Base-by-base conservation (phyloP, 73 alveolate genomes). In the Tetrahymena elliotti region DNA sequence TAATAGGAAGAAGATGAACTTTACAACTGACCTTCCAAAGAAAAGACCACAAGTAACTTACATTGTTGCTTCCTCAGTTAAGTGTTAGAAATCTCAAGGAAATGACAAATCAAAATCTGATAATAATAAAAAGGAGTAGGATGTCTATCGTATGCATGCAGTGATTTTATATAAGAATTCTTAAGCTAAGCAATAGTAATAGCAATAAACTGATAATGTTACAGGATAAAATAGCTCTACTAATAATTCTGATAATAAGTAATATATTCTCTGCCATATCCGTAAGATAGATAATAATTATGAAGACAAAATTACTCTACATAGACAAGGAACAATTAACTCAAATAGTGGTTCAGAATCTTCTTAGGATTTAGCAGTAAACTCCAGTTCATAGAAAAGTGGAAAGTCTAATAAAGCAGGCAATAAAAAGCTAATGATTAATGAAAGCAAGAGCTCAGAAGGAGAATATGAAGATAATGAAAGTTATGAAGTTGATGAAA, bases 21-120 rank as follows among this genome's bases (percentile, higher is more conserved):
- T 97, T 94, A 97, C 98, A 6, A 97, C 98, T 16, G 97, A 94
- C 95, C 94, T 97, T 27, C 98, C 98, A 27, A 97, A 97, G 94
- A 93, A 92, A 83, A 93, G 95, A 82, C 98, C 98, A 3, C n/a
- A 93, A n/a, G 98, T 97, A 27, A 93, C 94, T 53, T 97, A 97
- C 92, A 96, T 97, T 39, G 98, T 97, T 4, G 98, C 98, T 15
- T 93, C 97, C 52, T 97, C 98, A 37, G 97, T 96, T 36, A 96
- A 96, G 54, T 96, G 98, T 93, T 97, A 96, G 95, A 96, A 96
- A 84, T 94, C 96, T 92, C 94, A 94, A 95, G 97, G 97, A 39
- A 97, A 96, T 68, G 88, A 68, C n/a, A 68, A 68, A 68, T 68
- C 88, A 22, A 68, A 68, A n/a, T 68, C 16, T 22, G 88, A 68